Evolutionary conservation across 2,329 filamentous ascomycete genomes (phyloP).

Genomic region (Fusarium tjaetaba): DNA sequence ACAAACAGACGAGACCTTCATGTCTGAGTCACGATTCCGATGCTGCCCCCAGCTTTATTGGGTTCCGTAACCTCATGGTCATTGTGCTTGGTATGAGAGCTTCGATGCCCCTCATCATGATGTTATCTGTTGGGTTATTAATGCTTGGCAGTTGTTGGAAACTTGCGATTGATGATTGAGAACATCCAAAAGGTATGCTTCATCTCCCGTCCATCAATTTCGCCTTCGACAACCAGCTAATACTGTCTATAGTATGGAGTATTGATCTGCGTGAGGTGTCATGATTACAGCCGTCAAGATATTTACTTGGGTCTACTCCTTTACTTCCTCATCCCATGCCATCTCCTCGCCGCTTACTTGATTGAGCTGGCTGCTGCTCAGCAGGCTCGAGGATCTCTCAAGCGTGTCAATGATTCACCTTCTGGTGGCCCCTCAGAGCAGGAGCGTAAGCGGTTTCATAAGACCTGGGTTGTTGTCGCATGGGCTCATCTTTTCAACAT

Average conservation of each 20-base stretch:
- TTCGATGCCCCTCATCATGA: conserved; percentile 22
- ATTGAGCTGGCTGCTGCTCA: conserved; percentile 87
- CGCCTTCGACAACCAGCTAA: conserved; percentile 1
- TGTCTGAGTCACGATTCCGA: conserved; percentile 86
- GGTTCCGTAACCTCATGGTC: conserved; percentile 96
- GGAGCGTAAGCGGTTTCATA: conserved; percentile 72
- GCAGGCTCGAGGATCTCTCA: conserved; percentile 76
- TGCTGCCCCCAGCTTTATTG: conserved; percentile 82
- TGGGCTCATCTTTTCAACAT: conserved; percentile 86
- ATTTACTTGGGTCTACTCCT: conserved; percentile 78
- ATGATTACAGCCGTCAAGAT: conserved; percentile 85
- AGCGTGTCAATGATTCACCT: conserved; percentile 62
- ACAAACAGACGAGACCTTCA: conserved; percentile 76
- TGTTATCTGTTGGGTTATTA: conserved; percentile 21
- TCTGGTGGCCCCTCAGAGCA: conserved; percentile 60
- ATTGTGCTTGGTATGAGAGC: conserved; percentile 78
- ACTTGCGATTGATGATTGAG: conserved; percentile 93
- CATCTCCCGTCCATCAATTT: neutral
- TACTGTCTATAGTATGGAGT: conserved; percentile 78
- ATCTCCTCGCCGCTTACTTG: conserved; percentile 88
- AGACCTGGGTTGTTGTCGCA: conserved; percentile 83
- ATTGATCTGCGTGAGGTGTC: conserved; percentile 88
- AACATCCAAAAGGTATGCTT: conserved; percentile 87
- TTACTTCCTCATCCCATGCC: conserved; percentile 88
- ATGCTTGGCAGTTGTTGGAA: conserved; percentile 78